Conservation (phyloP, 345 rosid genomes). For the Populus nigra region DNA sequence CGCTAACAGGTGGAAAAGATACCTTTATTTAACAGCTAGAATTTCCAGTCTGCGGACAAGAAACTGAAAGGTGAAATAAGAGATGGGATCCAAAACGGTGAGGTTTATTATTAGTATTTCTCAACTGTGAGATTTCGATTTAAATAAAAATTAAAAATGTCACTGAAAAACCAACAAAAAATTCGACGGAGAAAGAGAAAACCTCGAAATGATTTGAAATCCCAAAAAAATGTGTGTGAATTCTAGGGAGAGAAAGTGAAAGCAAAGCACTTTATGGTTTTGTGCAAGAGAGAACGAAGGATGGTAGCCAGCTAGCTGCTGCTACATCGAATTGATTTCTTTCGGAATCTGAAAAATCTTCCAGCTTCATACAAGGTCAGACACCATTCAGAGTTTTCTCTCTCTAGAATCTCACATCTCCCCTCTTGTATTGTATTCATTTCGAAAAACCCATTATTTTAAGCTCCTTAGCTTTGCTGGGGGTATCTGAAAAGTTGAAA, state of each 20-base stretch:
- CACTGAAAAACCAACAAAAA: conserved; percentile 6
- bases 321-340: conserved; percentile 11
- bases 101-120: not conserved
- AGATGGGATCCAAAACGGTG: not conserved
- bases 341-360: conserved; percentile 8
- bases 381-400: not conserved
- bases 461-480: conserved; percentile 4
- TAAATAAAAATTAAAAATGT: not conserved
- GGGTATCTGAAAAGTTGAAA: conserved; percentile 10
- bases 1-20: too few relatives aligned
- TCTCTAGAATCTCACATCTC: conserved; percentile 13
- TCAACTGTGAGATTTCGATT: not conserved
- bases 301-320: not conserved
- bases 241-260: not conserved
- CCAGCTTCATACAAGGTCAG: conserved; percentile 36
- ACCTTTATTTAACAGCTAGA: too few relatives aligned
- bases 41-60: too few relatives aligned
- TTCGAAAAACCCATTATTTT: conserved; percentile 8
- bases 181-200: not conserved
- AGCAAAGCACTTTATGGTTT: not conserved
- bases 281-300: conserved; percentile 6
- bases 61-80: too few relatives aligned
- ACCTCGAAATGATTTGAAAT: conserved; percentile 9
- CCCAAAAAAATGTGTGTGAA: not conserved
- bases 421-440: conserved; percentile 5